Percentiles rank a stretch among this genome's conserved stretches.
These are phyloP conservation scores for Peniophora sp. DNA, from an alignment of 1,284 basidiomycete species.

Conservation along the genomic window DNA sequence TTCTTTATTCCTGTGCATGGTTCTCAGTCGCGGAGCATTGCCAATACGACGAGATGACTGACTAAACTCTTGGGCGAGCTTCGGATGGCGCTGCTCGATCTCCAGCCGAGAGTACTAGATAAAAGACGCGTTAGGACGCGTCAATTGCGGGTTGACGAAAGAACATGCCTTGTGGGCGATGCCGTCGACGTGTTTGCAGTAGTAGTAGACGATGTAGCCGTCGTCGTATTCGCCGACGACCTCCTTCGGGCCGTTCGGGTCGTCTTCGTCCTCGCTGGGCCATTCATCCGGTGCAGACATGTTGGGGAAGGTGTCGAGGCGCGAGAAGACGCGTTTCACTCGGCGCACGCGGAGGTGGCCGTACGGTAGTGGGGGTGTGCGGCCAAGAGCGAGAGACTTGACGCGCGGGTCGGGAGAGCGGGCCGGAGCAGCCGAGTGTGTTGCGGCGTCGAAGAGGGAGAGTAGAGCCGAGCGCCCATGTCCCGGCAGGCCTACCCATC, in stretches of 20 bases:
- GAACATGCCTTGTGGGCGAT: constrained; percentile 48
- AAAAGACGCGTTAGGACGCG: constrained; percentile 9
- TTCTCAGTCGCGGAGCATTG: neutral
- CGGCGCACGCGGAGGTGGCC: neutral
- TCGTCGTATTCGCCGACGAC: constrained; percentile 51
- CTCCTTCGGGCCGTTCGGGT: constrained; percentile 10
- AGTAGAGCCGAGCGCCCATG: neutral
- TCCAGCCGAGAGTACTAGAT: constrained; percentile 17
- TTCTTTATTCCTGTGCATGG: constrained; percentile 22
- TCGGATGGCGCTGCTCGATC: constrained; percentile 13
- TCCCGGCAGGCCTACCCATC: constrained; percentile 2
- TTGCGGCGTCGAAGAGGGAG: constrained; percentile 1
- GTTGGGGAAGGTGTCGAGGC: neutral
- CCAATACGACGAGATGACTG: constrained; percentile 1
- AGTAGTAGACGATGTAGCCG: constrained; percentile 40
- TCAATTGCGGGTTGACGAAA: constrained; percentile 3
- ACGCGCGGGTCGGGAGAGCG: too few species aligned
- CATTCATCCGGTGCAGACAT: neutral
- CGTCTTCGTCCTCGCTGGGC: constrained; percentile 12
- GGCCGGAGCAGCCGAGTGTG: too few species aligned
- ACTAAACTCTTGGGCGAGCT: constrained; percentile 50
- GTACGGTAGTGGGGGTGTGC: too few species aligned
- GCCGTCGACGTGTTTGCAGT: constrained; percentile 48
- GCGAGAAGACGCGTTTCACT: neutral
- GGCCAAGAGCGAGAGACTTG: too few species aligned